These are phyloP conservation scores for Trichosporon coremiiforme DNA, from an alignment of 1,284 basidiomycete genomes.

Conservation along the genomic window DNA sequence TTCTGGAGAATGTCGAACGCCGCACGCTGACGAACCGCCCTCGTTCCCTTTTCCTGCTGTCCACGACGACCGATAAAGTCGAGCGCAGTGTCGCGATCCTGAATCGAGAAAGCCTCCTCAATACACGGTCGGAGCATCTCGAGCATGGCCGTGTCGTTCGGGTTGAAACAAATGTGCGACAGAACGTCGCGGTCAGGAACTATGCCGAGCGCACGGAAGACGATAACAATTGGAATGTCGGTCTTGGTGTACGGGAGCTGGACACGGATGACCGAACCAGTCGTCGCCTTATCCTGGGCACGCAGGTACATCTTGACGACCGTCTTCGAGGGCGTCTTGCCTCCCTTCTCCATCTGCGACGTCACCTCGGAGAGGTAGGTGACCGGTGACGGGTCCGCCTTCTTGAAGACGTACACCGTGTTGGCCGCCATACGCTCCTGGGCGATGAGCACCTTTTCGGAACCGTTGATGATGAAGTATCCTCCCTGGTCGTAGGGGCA, in stretches of 20 bases:
- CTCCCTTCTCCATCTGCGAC: constrained; percentile 96
- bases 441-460: constrained; percentile 98
- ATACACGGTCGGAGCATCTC: constrained; percentile 99
- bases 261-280: constrained; percentile 93
- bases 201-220: constrained; percentile 96
- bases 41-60: constrained; percentile 88
- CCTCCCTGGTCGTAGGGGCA: constrained; percentile 97
- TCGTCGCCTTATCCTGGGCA: constrained; percentile 57
- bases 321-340: constrained; percentile 97
- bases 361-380: constrained; percentile 97
- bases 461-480: constrained; percentile 99
- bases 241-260: constrained; percentile 98
- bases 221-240: constrained; percentile 98
- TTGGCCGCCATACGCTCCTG: constrained; percentile 99
- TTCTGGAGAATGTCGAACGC: constrained; percentile 98
- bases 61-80: constrained; percentile 99
- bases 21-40: constrained; percentile 89
- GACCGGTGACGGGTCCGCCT: constrained; percentile 93
- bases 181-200: constrained; percentile 97
- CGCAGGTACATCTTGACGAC: constrained; percentile 96
- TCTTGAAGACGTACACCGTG: constrained; percentile 99
- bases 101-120: constrained; percentile 97
- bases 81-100: constrained; percentile 86
- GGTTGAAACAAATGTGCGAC: constrained; percentile 98
- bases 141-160: constrained; percentile 91